A percentile compares a stretch with the other conserved stretches of the same genome.
Conservation (phyloP, 768 basidiomycete species). For the Cystofilobasidium bisporidii region DNA sequence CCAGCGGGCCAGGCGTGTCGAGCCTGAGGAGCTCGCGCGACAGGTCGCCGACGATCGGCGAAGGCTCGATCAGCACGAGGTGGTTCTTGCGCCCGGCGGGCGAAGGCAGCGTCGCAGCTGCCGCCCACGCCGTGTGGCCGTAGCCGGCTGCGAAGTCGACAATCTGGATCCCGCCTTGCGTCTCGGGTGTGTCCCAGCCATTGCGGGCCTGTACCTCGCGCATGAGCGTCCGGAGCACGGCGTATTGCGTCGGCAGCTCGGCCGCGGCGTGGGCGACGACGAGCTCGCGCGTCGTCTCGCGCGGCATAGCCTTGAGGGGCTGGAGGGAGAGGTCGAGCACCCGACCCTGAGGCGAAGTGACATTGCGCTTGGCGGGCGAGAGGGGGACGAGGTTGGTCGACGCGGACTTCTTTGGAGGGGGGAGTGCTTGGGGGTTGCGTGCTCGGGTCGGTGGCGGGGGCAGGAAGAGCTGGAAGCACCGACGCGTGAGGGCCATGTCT, state of each 20-base stretch:
- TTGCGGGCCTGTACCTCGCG: slow-evolving; percentile 16
- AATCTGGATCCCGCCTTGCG: slow-evolving; percentile 23
- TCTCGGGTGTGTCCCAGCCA: slow-evolving; percentile 16
- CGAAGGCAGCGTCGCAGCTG: slow-evolving; percentile 22
- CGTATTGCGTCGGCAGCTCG: slow-evolving; percentile 22
- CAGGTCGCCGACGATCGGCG: background rate
- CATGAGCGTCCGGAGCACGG: slow-evolving; percentile 24
- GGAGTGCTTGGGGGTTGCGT: background rate
- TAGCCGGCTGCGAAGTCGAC: slow-evolving; percentile 23
- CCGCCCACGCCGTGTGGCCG: slow-evolving; percentile 20
- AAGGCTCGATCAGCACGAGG: slow-evolving; percentile 22
- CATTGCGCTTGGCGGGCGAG: slow-evolving; percentile 10
- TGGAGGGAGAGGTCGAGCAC: slow-evolving; percentile 22
- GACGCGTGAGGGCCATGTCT: background rate
- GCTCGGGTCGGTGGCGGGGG: background rate
- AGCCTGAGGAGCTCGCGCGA: slow-evolving; percentile 13
- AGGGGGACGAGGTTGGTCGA: slow-evolving; percentile 2
- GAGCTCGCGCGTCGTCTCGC: slow-evolving; percentile 21
- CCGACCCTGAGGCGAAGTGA: background rate
- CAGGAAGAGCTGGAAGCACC: slow-evolving; percentile 21
- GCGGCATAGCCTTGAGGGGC: slow-evolving; percentile 22
- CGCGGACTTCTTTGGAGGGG: slow-evolving; percentile 4
- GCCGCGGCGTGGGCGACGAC: slow-evolving; percentile 20
- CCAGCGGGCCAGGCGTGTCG: slow-evolving; percentile 21
- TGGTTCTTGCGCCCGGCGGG: slow-evolving; percentile 7